These are phyloP conservation scores for Leccinellum albellum DNA, from an alignment of 768 basidiomycete genomes.

Conservation along the genomic window DNA sequence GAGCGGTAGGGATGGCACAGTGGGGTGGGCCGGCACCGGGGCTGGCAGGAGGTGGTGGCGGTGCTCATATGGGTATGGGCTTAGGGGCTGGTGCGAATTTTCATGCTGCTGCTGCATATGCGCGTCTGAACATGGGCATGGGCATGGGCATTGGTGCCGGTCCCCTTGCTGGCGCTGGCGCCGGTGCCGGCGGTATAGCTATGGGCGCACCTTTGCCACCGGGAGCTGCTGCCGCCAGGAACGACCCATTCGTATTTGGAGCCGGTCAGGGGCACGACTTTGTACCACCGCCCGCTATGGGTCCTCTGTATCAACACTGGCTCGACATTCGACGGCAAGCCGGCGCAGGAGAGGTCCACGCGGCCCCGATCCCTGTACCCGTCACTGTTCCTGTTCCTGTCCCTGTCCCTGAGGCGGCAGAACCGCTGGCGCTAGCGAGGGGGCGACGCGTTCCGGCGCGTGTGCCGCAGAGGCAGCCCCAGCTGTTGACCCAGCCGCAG, in stretches of 20 bases:
- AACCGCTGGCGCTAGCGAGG: not conserved
- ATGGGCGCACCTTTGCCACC: conserved; percentile 1
- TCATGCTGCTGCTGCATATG: not conserved
- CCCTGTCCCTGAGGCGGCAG: not conserved
- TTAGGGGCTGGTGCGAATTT: not conserved
- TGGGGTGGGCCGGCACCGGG: not conserved
- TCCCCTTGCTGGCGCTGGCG: not conserved
- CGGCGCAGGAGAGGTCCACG: not conserved
- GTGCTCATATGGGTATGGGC: not conserved
- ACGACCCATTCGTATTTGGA: conserved; percentile 16
- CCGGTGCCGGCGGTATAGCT: not conserved
- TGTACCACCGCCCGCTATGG: not conserved
- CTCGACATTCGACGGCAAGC: not conserved
- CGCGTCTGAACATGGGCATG: not conserved
- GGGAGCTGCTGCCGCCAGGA: not conserved
- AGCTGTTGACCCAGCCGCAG: not conserved
- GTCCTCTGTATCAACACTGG: not conserved
- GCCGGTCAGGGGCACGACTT: conserved; percentile 14
- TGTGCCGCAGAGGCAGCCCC: not conserved
- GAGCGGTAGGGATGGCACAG: not conserved
- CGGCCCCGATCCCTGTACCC: not conserved
- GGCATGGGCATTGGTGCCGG: not conserved
- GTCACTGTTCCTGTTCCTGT: not conserved
- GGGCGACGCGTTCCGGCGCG: not conserved
- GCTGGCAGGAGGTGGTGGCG: not conserved